These are phyloP conservation scores for Lodderomyces theae DNA, from an alignment of 1,139 yeast species.

Conservation along the genomic window DNA sequence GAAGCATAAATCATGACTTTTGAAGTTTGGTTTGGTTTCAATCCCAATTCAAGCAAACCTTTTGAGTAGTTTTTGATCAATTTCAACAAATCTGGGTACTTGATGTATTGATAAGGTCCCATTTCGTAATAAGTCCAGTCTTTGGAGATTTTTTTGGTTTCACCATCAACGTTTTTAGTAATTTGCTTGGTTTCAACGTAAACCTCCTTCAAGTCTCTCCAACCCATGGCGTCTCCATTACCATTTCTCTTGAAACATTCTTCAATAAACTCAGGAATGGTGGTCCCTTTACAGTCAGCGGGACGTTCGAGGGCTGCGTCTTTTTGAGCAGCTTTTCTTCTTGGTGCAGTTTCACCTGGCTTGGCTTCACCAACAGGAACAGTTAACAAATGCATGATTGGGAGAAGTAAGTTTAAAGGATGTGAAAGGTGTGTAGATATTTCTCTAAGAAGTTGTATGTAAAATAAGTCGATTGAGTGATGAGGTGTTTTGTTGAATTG, in stretches of 20 bases:
- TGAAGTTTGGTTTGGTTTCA: conserved; percentile 59
- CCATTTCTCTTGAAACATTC: conserved; percentile 64
- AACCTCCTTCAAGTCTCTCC: conserved; percentile 71
- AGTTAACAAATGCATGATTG: conserved; percentile 34
- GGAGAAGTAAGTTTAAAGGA: too few species aligned
- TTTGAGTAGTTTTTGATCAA: conserved; percentile 59
- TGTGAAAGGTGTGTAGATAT: too few species aligned
- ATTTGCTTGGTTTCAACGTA: conserved; percentile 76
- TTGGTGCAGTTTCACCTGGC: conserved; percentile 88
- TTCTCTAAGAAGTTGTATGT: too few species aligned
- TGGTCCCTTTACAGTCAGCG: conserved; percentile 53
- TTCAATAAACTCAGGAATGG: conserved; percentile 66
- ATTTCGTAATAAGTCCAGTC: conserved; percentile 86
- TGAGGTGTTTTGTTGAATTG: too few species aligned
- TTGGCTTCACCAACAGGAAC: conserved; percentile 81
- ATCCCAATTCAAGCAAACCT: conserved; percentile 75
- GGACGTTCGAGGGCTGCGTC: conserved; percentile 60
- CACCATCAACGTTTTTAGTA: conserved; percentile 76
- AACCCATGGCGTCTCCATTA: conserved; percentile 61
- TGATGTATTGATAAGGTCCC: conserved; percentile 64
- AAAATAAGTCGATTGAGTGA: too few species aligned
- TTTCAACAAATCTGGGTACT: conserved; percentile 55
- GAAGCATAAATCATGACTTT: conserved; percentile 82
- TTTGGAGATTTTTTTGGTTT: conserved; percentile 68
- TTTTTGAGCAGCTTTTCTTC: conserved; percentile 67